Base-by-base conservation (phyloP, 805 yeast genomes). In the Cyberlindnera euphorbiae region DNA sequence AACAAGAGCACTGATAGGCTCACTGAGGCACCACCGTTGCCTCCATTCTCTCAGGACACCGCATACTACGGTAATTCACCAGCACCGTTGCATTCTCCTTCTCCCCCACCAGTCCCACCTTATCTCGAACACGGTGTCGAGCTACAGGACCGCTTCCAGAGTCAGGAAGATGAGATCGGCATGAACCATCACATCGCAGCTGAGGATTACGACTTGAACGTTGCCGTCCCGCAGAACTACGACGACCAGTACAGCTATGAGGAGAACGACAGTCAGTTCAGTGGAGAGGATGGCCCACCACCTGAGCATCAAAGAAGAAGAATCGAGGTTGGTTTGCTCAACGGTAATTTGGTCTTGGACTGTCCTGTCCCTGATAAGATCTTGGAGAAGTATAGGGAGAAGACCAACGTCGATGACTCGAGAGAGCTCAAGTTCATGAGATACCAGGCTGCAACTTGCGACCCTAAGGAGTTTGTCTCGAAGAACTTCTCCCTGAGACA, bases 391-490 rank as follows among this genome's bases (percentile, higher is more conserved):
- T 80, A 72, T 50, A 58, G 66, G 32, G 57, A 57, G 2, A 50
- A 49, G 44, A 14, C 37, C 24, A 62, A 74, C 37, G 55, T 66
- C 27, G 70, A 66, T 51, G 62, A 69, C 54, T 53, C 73, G 41
- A 48, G 66, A 50, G 83, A 90, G 65, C 82, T 82, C 69, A 70
- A 77, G 23, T 86, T 81, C 51, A 81, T 90, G 90, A 73, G 97
- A 58, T 90, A 89, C 60, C 86, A 93, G 39, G 97, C 96, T 0
- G 88, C 85, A 15, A 90, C 97, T 1, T 82, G 95, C 58, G 94
- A 90, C 45, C 97, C 97, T 0, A 68, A 75, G 9, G 76, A 80
- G 37, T 85, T 84, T 53, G 63, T 60, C 14, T 47, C 49, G 8
- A 72, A 72, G 44, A 74, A 77, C 49, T 93, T 85, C 64, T 79